These are phyloP conservation scores for Termitomyces sp. DNA, from an alignment of 768 basidiomycete genomes.

Conservation along the genomic window DNA sequence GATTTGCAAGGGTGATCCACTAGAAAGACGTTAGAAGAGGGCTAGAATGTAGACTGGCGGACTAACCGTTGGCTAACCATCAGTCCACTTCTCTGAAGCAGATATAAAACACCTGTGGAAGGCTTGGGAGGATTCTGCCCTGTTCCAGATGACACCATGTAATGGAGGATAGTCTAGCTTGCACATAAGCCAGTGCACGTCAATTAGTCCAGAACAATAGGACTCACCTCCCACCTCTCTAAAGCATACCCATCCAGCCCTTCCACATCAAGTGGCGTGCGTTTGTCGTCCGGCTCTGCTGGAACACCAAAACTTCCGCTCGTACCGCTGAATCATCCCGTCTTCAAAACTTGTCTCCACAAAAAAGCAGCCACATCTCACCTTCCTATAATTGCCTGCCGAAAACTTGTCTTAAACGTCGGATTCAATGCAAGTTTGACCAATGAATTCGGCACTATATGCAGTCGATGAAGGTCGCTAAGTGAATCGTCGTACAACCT, in stretches of 20 bases:
- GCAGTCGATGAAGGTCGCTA: slow-evolving; percentile 56
- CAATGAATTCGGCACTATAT: slow-evolving; percentile 61
- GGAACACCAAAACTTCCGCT: slow-evolving; percentile 85
- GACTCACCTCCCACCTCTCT: slow-evolving; percentile 84
- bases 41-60: background rate
- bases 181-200: background rate
- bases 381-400: slow-evolving; percentile 89
- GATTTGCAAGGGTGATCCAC: slow-evolving; percentile 67
- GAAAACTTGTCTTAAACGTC: slow-evolving; percentile 74
- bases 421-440: slow-evolving; percentile 67
- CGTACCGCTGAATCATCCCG: slow-evolving; percentile 52
- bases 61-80: slow-evolving; percentile 74
- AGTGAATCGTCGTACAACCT: slow-evolving; percentile 76
- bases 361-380: slow-evolving; percentile 27
- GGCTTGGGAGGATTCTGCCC: slow-evolving; percentile 75
- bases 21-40: slow-evolving; percentile 21
- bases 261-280: slow-evolving; percentile 48
- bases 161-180: slow-evolving; percentile 87
- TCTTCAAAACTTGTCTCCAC: background rate
- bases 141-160: slow-evolving; percentile 92
- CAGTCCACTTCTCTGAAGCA: slow-evolving; percentile 80
- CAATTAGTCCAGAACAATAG: background rate
- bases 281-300: slow-evolving; percentile 61
- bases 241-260: slow-evolving; percentile 78
- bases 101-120: slow-evolving; percentile 77